These are phyloP conservation scores for Medicago arabica DNA, from an alignment of 306 rosid genomes.

Conservation along the genomic window DNA sequence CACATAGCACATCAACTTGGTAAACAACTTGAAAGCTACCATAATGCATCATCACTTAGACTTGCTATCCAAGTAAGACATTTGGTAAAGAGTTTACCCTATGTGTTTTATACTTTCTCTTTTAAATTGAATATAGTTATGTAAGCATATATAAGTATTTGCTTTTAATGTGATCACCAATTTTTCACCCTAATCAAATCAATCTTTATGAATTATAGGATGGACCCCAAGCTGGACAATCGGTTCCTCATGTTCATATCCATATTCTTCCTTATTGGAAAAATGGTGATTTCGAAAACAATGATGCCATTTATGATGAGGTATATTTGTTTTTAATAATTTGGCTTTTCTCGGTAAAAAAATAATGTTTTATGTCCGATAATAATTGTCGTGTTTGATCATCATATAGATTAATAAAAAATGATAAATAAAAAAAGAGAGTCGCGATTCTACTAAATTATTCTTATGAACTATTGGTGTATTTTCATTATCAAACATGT, in stretches of 20 bases:
- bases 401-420: too few relatives aligned
- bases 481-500: too few relatives aligned
- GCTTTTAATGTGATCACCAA: not conserved
- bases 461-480: too few relatives aligned
- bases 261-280: constrained; percentile 74
- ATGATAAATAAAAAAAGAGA: too few relatives aligned
- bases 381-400: too few relatives aligned
- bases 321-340: constrained; percentile 41
- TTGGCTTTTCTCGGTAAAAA: not conserved
- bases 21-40: constrained; percentile 71
- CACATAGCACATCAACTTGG: constrained; percentile 81
- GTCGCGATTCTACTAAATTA: too few relatives aligned
- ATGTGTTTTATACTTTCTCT: too few relatives aligned
- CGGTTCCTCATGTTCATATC: constrained; percentile 90
- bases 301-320: too few relatives aligned
- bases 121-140: too few relatives aligned
- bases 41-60: constrained; percentile 83
- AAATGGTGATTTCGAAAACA: constrained; percentile 71
- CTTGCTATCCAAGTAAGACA: constrained; percentile 76
- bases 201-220: constrained; percentile 59
- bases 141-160: constrained; percentile 7
- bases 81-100: not conserved
- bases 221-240: constrained; percentile 89
- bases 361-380: too few relatives aligned
- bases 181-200: constrained; percentile 32